Evolutionary conservation across 345 rosid species (phyloP), one percentile per base, ranked within the genome.

Genomic region (Punica granatum): DNA sequence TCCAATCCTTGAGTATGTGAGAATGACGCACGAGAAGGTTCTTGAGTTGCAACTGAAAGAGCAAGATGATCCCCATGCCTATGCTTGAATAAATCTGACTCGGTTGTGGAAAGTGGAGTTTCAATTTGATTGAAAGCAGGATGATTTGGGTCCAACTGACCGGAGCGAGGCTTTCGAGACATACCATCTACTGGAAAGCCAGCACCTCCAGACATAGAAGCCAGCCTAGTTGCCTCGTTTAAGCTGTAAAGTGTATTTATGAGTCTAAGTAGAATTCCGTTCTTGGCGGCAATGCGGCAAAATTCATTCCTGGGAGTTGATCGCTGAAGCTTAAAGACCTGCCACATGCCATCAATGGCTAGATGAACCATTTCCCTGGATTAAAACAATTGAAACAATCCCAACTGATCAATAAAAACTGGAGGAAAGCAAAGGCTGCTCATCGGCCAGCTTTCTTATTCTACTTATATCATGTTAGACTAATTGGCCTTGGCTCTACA

Each of bases 321-420:
- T 71, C 89, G 81, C 72, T 88, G 96, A 76, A 91, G 98, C 84
- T 91, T 91, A 83, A 92, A 92, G 74, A 95, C 90, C 79, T 92
- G 99, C 99, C 98, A 92, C 93, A 90, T 95, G 84, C 98, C 98
- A 69, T 95, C 99, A 72, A 95, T 90, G 73, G 99, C 99, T 60
- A 95, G 88, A 72, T 95, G 99, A 78, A 92, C 98, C 97, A 92
- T 95, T 79, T 95, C 97, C 98, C 99, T 95, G 90, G 70, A 80
- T 68, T 75, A 66, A 69, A 70, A 73, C 21, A 44, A 28, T 41
- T 16, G 37, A 36, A 42, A 33, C 31, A n/a, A 63, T 36, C 43
- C 37, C 66, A 63, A 23, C 44, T 36, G 19, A 63, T 36, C 3
- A 11, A 23, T 8, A n/a, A 36, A 16, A 3, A 13, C 16, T 11